Evolutionary conservation across 768 basidiomycete genomes (phyloP).

Genomic region (Mycena kentingensis): DNA sequence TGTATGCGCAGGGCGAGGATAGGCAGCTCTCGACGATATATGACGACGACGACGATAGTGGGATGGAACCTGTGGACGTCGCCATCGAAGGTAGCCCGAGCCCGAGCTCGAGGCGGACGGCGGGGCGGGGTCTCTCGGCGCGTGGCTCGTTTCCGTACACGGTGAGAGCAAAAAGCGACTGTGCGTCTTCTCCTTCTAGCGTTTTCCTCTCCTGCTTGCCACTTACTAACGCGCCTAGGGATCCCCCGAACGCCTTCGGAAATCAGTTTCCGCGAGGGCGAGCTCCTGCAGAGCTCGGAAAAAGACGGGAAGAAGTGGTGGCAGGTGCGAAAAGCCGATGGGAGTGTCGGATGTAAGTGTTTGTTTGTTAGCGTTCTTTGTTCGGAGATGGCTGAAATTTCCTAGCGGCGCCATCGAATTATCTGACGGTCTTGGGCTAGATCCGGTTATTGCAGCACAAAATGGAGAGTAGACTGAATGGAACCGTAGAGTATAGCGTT

Average conservation of each 20-base stretch:
- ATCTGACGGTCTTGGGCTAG: constrained; percentile 14
- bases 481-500: too few species aligned
- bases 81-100: not conserved
- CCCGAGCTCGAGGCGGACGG: not conserved
- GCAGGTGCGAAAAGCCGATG: constrained; percentile 64
- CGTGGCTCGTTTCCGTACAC: constrained; percentile 13
- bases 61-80: not conserved
- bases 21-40: constrained; percentile 20
- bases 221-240: constrained; percentile 39
- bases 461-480: too few species aligned
- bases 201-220: constrained; percentile 50
- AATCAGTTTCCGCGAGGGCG: constrained; percentile 73
- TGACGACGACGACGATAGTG: constrained; percentile 2
- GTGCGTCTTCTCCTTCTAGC: constrained; percentile 19
- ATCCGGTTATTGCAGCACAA: too few species aligned
- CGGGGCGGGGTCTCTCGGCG: not conserved
- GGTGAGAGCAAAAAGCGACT: constrained; percentile 16
- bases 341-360: constrained; percentile 52
- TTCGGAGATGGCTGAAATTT: not conserved
- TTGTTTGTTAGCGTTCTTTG: not conserved
- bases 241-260: constrained; percentile 63
- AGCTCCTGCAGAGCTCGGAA: constrained; percentile 72
- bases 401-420: constrained; percentile 20
- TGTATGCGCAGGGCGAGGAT: constrained; percentile 11
- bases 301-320: constrained; percentile 63